Evolutionary conservation across 306 rosid genomes (phyloP), one percentile per base, ranked within the genome.

Genomic region (Luffa acutangula): DNA sequence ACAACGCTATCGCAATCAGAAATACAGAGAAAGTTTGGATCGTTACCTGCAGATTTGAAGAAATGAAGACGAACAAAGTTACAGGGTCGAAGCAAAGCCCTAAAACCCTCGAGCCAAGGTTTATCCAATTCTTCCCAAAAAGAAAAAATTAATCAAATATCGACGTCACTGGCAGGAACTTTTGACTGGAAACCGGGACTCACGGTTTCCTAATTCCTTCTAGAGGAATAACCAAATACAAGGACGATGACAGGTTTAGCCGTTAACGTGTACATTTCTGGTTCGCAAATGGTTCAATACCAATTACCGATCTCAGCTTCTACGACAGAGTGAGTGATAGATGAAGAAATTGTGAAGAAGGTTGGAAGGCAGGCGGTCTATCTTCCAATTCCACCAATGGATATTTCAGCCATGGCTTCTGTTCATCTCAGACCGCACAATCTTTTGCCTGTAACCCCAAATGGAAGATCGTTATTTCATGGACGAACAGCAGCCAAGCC

Each of bases 191-290:
- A 59, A 85, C 84, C 73, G 86, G 83, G 25, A 78, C 63, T 77
- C 45, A 9, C 79, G 20, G 83, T 85, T 18, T 2, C 74, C 41
- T 31, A 21, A 20, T 51, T 1, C 2, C 1, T 43, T 43, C 52
- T 59, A 9, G 31, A 46, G 56, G 70, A 37, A 17, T 1, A 52
- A 66, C 1, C 2, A 33, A 42, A 76, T 2, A 0, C 3, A 20
- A 39, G 2, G 18, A 79, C 33, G 59, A 10, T 21, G 52, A 79
- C 79, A 3, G 84, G 83, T 85, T 82, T 69, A 78, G 83, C 74
- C 80, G 93, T 89, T 87, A 79, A 92, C 96, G 97, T 92, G 96
- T 89, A 79, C 64, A 59, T 49, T 85, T 86, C 37, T 80, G 85
- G 87, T 39, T 80, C 96, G 80, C 92, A 87, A 72, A 84, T 81